Percentiles rank a stretch among this genome's conserved stretches.
phyloP scores from a whole-genome alignment of 116 monocot genomes.

The Posidonia oceanica region DNA sequence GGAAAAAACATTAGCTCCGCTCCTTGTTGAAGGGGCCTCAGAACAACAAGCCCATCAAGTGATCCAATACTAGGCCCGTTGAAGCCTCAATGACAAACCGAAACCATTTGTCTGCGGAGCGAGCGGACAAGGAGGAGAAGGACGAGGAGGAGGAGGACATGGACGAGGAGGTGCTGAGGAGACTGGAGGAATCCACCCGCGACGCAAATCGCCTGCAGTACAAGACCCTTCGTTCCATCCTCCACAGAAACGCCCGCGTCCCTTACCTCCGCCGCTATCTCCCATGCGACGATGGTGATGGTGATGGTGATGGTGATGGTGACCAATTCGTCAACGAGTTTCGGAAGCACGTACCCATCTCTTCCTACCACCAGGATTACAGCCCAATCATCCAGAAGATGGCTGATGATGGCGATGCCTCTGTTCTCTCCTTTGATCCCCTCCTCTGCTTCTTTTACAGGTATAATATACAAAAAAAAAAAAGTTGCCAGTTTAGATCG shows the following conservation, averaged over 20 bases:
- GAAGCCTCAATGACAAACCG: no score
- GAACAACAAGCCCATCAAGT: no score
- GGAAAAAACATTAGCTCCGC: no score
- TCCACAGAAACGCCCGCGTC: conserved; percentile 13
- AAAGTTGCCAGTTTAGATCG: conserved; percentile 4
- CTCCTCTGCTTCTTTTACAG: conserved; percentile 36
- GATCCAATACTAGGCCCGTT: no score
- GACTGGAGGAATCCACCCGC: conserved; percentile 17
- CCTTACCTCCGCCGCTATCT: conserved; percentile 9
- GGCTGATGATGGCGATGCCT: conserved; percentile 18
- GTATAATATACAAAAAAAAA: no score
- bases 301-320: no score
- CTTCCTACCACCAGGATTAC: conserved; percentile 28
- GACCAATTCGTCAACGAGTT: conserved; percentile 5
- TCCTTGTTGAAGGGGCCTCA: no score
- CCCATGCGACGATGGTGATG: neutral
- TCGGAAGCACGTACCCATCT: conserved; percentile 23
- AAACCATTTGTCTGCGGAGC: no score
- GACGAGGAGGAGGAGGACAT: no score
- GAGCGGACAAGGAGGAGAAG: no score
- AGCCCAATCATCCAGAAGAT: conserved; percentile 14
- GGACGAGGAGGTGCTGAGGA: no score
- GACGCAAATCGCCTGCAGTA: conserved; percentile 20
- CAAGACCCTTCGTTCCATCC: conserved; percentile 23
- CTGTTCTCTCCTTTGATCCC: conserved; percentile 22